Conservation (phyloP, 2,329 filamentous ascomycete species). For the Epichloe sylvatica region DNA sequence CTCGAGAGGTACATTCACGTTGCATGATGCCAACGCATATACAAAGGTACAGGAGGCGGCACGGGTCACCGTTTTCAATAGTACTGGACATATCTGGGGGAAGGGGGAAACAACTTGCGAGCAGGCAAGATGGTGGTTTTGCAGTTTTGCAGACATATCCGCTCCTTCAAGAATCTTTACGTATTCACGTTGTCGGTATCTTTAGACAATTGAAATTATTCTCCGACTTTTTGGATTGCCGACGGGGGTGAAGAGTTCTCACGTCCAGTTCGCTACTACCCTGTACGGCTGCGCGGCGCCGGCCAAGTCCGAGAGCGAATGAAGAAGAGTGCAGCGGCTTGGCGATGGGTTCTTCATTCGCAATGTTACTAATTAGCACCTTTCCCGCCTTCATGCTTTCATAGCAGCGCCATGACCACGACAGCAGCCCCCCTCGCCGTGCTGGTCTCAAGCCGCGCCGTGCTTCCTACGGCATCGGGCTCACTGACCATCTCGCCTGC, state of each 20-base stretch:
- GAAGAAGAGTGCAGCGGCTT: no score
- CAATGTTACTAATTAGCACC: no score
- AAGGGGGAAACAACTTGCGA: neutral
- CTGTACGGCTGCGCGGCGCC: no score
- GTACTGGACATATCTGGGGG: neutral
- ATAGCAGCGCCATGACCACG: neutral
- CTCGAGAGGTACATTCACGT: neutral
- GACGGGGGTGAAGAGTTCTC: no score
- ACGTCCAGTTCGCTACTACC: no score
- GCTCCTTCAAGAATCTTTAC: neutral
- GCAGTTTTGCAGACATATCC: neutral
- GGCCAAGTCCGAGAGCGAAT: neutral
- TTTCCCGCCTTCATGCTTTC: no score
- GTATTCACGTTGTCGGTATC: neutral
- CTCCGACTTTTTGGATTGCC: neutral
- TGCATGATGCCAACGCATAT: conserved; percentile 3
- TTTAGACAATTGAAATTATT: neutral
- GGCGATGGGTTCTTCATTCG: no score
- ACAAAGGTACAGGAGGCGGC: neutral
- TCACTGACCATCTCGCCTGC: conserved; percentile 57
- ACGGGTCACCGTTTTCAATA: neutral
- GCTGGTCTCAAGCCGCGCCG: conserved; percentile 68
- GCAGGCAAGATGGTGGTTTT: neutral
- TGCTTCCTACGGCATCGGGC: conserved; percentile 57
- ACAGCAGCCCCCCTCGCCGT: conserved; percentile 45